Conservation (phyloP, 805 yeast species). For the Ogataea paradorogensis region DNA sequence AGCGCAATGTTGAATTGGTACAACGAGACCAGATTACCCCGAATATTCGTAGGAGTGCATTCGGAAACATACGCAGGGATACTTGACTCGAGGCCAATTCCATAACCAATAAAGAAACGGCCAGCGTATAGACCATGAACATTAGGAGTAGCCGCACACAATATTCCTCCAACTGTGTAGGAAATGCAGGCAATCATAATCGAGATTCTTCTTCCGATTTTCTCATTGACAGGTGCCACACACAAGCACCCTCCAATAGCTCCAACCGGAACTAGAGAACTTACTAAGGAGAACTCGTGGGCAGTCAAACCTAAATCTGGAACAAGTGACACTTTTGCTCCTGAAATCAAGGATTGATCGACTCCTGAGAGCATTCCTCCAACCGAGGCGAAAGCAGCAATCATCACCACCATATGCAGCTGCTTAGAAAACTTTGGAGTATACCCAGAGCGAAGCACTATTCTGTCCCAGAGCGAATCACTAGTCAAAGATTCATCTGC, state of each 20-base stretch:
- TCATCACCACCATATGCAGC: conserved; percentile 42
- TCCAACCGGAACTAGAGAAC: conserved; percentile 63
- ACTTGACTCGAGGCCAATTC: conserved; percentile 67
- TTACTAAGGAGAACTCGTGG: conserved; percentile 49
- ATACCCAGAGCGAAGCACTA: conserved; percentile 34
- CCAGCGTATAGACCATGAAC: conserved; percentile 55
- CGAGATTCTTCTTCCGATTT: conserved; percentile 53
- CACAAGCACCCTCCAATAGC: conserved; percentile 61
- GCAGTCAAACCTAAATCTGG: conserved; percentile 38
- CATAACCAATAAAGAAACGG: conserved; percentile 58
- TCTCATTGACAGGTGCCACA: conserved; percentile 56
- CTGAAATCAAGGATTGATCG: conserved; percentile 65
- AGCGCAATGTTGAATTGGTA: conserved; percentile 64
- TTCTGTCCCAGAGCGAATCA: conserved; percentile 37
- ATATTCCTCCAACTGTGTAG: conserved; percentile 60
- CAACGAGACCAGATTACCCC: conserved; percentile 60
- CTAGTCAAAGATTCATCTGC: conserved; percentile 31
- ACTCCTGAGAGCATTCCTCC: conserved; percentile 66
- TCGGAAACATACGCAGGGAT: conserved; percentile 64
- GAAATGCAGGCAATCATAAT: conserved; percentile 55
- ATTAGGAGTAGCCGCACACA: conserved; percentile 50
- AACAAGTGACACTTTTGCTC: conserved; percentile 56
- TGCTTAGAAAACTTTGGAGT: conserved; percentile 43
- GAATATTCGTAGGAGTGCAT: conserved; percentile 52
- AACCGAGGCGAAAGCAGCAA: conserved; percentile 57